Evolutionary conservation across 495 filamentous ascomycete genomes (phyloP), one percentile per base, ranked within the genome.

Genomic region (Pyronema omphalodes): DNA sequence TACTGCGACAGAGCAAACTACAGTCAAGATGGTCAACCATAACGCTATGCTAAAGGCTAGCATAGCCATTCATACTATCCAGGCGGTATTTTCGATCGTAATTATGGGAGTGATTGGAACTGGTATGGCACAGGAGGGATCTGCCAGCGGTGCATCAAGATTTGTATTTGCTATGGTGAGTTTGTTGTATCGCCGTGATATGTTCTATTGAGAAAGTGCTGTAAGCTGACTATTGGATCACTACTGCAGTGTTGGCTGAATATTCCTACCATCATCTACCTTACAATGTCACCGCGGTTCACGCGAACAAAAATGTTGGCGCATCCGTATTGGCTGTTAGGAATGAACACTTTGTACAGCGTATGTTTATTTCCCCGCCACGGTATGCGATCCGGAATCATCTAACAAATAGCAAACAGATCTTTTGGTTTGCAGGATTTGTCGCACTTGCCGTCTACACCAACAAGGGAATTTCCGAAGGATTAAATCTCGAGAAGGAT

Each of bases 341-440:
- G 73, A 5, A 69, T 93, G 44, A 89, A 96, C 64, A 68, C 71
- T 3, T 49, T 89, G 33, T 89, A 82, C 65, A 68, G 76, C 41
- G 67, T 64, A 39, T 23, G 61, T 57, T 37, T 6, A 12, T 61
- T 57, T 46, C 52, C 39, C 23, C 1, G 39, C 15, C 39, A 43
- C 11, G 3, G 4, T 11, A 12, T 34, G 9, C 15, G 50, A 14
- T 41, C 29, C 6, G 19, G 51, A n/a, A 12, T 34, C 4, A 53
- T 29, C 23, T 55, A 18, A 19, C 17, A n/a, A 18, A 19, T 9
- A n/a, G 52, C 7, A 40, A 40, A 44, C 34, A 66, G 54, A 64
- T 94, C 43, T 69, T 94, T 59, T 96, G 88, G 88, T 78, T 94
- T 55, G 78, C 80, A 7, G 88, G 81, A 0, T 91, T 88, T 69